Evolutionary conservation across 768 basidiomycete species (phyloP).

Genomic region (Tylopilus balloui): DNA sequence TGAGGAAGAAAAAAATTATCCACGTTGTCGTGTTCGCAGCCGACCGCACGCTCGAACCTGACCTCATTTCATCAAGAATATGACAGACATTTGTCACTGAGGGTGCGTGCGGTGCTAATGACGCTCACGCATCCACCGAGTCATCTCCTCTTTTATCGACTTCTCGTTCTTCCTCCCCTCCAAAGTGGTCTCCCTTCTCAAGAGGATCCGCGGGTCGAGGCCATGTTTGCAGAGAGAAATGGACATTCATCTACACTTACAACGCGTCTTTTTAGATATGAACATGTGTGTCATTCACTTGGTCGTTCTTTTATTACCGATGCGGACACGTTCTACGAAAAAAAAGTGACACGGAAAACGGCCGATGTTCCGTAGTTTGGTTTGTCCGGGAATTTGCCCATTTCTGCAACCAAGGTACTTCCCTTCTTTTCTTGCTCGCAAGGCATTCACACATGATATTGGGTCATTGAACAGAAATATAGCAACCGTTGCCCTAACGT

Average conservation of each 20-base stretch:
- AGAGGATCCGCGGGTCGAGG: constrained; percentile 25
- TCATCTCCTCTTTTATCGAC: constrained; percentile 4
- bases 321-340: constrained; percentile 7
- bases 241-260: constrained; percentile 4
- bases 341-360: constrained; percentile 7
- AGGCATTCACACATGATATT: no score
- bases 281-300: constrained; percentile 3
- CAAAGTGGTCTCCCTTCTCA: constrained; percentile 16
- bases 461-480: not conserved
- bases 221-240: constrained; percentile 5
- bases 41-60: constrained; percentile 15
- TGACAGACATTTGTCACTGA: not conserved
- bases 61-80: constrained; percentile 14
- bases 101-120: not conserved
- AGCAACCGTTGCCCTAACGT: not conserved
- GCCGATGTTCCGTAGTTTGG: not conserved
- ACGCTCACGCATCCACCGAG: constrained; percentile 6
- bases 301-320: constrained; percentile 16
- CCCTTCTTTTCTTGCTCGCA: not conserved
- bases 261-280: constrained; percentile 5
- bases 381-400: no score
- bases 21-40: constrained; percentile 10
- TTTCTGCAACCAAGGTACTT: no score
- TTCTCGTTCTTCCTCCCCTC: no score
- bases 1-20: no score